Evolutionary conservation across 495 filamentous ascomycete genomes (phyloP).

Genomic region (Hypoxylon rickii): DNA sequence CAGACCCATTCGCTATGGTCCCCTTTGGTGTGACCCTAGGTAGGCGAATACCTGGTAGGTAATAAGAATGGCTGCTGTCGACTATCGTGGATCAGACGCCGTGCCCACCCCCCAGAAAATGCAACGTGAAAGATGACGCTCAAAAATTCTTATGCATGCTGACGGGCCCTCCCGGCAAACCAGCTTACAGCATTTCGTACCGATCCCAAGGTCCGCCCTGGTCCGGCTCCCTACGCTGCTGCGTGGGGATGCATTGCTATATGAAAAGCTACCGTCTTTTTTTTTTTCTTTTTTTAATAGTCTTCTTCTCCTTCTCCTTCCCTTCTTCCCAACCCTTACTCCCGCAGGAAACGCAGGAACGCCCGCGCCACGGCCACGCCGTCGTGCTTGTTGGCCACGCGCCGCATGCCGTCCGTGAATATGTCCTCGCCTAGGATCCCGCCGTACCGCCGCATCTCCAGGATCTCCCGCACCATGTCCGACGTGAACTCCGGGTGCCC

Average conservation of each 20-base stretch:
- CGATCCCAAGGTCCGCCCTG: too few relatives aligned
- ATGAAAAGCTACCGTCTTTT: neutral
- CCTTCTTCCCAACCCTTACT: constrained; percentile 32
- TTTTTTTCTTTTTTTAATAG: neutral
- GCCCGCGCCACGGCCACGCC: constrained; percentile 68
- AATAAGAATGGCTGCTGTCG: neutral
- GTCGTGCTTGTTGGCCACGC: constrained; percentile 72
- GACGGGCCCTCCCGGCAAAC: neutral
- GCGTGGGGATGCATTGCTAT: too few relatives aligned
- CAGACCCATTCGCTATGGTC: too few relatives aligned
- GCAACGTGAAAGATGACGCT: neutral
- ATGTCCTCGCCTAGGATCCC: constrained; percentile 70
- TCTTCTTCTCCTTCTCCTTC: neutral
- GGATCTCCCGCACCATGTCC: constrained; percentile 73
- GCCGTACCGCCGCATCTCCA: constrained; percentile 59
- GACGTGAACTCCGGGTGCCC: constrained; percentile 89
- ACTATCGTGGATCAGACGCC: neutral
- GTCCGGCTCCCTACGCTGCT: too few relatives aligned
- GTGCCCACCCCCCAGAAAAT: neutral
- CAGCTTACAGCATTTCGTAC: too few relatives aligned
- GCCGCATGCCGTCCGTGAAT: constrained; percentile 66
- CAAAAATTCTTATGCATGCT: neutral
- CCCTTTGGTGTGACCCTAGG: too few relatives aligned
- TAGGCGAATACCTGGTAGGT: too few relatives aligned
- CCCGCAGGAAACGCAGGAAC: constrained; percentile 76